These are phyloP conservation scores for Aspergillus nomiae DNA, from an alignment of 2,329 filamentous ascomycete genomes.

Conservation along the genomic window DNA sequence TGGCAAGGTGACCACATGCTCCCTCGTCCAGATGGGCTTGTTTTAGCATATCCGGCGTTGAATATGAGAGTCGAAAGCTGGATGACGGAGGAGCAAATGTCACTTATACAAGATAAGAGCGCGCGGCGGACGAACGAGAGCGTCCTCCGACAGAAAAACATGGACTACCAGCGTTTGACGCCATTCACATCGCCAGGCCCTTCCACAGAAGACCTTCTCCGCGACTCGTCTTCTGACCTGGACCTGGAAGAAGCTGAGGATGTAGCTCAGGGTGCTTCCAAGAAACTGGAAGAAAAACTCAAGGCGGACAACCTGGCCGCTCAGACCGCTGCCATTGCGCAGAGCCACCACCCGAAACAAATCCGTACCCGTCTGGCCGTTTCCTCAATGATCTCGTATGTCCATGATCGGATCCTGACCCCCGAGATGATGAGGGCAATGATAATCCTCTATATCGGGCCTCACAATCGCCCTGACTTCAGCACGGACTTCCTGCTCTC, in stretches of 20 bases:
- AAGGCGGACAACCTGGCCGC: conserved; percentile 37
- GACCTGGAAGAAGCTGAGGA: conserved; percentile 18
- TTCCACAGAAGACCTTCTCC: conserved; percentile 65
- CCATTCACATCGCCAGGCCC: conserved; percentile 73
- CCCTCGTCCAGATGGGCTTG: conserved; percentile 74
- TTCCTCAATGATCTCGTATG: conserved; percentile 97
- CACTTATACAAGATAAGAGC: conserved; percentile 80
- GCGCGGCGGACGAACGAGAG: conserved; percentile 75
- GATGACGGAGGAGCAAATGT: conserved; percentile 99
- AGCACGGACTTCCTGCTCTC: conserved; percentile 87
- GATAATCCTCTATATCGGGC: conserved; percentile 97
- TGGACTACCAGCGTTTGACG: conserved; percentile 82
- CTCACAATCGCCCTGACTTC: conserved; percentile 91
- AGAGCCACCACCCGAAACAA: conserved; percentile 44
- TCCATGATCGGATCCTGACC: conserved; percentile 90
- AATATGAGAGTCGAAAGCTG: conserved; percentile 98
- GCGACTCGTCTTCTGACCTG: conserved; percentile 20
- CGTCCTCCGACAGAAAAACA: conserved; percentile 80
- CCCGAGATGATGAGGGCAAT: conserved; percentile 99
- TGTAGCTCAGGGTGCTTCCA: conserved; percentile 24
- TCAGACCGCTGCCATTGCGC: conserved; percentile 36
- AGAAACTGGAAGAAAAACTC: conserved; percentile 28
- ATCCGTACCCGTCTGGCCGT: conserved; percentile 87
- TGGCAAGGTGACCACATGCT: conserved; percentile 62
- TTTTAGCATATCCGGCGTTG: conserved; percentile 85